Evolutionary conservation across 2,329 filamentous ascomycete species (phyloP), one percentile per base, ranked within the genome.

Genomic region (Colletotrichum gigasporum): DNA sequence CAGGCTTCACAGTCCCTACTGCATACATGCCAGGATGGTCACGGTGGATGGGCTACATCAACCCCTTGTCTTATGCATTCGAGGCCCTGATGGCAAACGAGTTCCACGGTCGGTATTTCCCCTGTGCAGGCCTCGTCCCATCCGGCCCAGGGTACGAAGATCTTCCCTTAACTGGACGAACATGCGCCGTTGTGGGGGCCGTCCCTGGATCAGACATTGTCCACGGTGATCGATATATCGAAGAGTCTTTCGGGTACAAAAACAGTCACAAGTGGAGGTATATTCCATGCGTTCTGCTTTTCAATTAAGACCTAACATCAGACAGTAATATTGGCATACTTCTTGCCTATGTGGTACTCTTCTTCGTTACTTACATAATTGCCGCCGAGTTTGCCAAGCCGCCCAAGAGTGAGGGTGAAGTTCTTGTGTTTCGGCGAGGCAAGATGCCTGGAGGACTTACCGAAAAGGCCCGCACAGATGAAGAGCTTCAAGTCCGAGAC

Each of bases 1-100:
- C 91, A 11, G 91, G 90, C 65, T 92, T 94, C 74, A 84, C 87
- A 53, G 84, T 90, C 52, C 86, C 85, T 0, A 84, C 83, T 66
- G 75, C 80, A 50, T 87, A 95, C 76, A 96, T 93, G 91, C 84
- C 90, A 4, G 86, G 82, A 1, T 97, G 93, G 92, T 91, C 90
- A 69, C 84, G 88, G 60, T 97, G 93, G 93, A 87, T 96, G 67
- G 91, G 90, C 73, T 95, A 92, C 74, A 80, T 96, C 39, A 89
- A 96, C 67, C 92, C 92, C 3, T 85, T 96, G 3, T 88, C 87
- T 1, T 96, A 96, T 67, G 88, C 88, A 0, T 97, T 96, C 71
- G 93, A 96, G 74, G 82, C 88, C 0, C 82, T 96, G 32, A 90
- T 95, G 85, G 85, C 92, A 67, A 96, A 96, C 76, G 94, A 97